A percentile compares a stretch with the other conserved stretches of the same genome.
These are phyloP conservation scores for Echeveria elegans DNA, from an alignment of 164 flowering plant species.

Conservation along the genomic window DNA sequence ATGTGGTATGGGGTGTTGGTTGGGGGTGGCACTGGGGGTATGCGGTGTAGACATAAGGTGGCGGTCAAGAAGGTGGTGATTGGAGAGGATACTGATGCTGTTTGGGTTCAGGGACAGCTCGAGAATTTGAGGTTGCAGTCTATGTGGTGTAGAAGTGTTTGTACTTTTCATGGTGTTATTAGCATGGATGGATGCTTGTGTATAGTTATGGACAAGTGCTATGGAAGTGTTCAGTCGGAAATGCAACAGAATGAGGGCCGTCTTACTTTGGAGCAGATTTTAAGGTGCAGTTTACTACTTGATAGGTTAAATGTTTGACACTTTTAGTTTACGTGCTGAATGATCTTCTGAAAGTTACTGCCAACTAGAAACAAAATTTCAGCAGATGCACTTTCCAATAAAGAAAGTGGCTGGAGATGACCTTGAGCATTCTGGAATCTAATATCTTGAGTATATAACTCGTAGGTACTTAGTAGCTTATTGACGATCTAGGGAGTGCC, in stretches of 20 bases:
- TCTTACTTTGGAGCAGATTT: constrained; percentile 90
- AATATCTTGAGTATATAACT: not conserved
- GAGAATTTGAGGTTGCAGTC: constrained; percentile 63
- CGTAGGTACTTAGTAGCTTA: no score
- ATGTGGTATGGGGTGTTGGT: constrained; percentile 55
- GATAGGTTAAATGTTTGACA: not conserved
- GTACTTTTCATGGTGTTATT: constrained; percentile 79
- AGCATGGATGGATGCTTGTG: constrained; percentile 53
- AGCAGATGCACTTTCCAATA: not conserved
- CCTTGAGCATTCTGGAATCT: constrained; percentile 1
- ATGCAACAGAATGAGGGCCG: constrained; percentile 86
- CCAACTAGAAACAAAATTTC: not conserved
- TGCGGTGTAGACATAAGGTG: constrained; percentile 58
- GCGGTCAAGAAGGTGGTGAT: constrained; percentile 73
- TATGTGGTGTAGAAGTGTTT: constrained; percentile 97
- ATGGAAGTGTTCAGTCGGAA: constrained; percentile 69
- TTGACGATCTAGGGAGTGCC: no score
- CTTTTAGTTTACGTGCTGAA: not conserved
- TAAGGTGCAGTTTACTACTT: constrained; percentile 41
- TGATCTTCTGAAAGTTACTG: no score
- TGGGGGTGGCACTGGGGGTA: constrained; percentile 15
- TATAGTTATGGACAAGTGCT: constrained; percentile 77
- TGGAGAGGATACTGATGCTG: constrained; percentile 59
- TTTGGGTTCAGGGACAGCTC: constrained; percentile 67
- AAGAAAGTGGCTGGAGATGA: not conserved